Evolutionary conservation across 805 yeast species (phyloP), one percentile per base, ranked within the genome.

Genomic region (Jamesozyma spencerorum): DNA sequence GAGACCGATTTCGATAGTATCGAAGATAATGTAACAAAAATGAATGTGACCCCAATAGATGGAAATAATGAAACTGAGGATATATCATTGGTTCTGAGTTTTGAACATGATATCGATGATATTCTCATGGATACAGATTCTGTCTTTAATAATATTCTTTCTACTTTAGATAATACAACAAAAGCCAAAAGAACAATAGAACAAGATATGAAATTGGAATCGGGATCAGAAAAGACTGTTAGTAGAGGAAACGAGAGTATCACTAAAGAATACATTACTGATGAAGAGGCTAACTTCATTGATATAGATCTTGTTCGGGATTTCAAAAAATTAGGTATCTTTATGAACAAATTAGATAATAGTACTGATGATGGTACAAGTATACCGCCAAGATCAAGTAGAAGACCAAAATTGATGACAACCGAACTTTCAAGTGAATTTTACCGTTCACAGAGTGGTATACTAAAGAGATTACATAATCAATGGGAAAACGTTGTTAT

Each of bases 81-180:
- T 34, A 22, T 39, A 15, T 37, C 41, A 17, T 17, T 39, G 4
- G 24, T 11, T 11, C 18, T 34, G 12, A 44, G 38, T 14, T 18
- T 37, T 10, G 40, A 36, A 2, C 29, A 38, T 10, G 39, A 43
- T n/a, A 27, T 29, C 3, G 47, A 53, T 30, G 52, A 49, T 18
- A 39, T 43, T 18, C 39, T 58, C 10, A 45, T 57, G 51, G 62
- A 58, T 36, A 50, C 57, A 17, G 60, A 56, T 42, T 36, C 51
- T 26, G 52, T 56, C 4, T 58, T 58, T 41, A 60, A 57, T 42
- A 49, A 48, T 39, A 36, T 58, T 6, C 44, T 58, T n/a, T 42
- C 53, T 11, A 28, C 18, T n/a, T 7, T 29, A 15, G 18, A 29
- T n/a, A 15, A 29, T 6, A 15, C 18, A 7, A 29, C 32, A 8